phyloP scores from a whole-genome alignment of 306 rosid genomes.

The Fragaria ananassa region DNA sequence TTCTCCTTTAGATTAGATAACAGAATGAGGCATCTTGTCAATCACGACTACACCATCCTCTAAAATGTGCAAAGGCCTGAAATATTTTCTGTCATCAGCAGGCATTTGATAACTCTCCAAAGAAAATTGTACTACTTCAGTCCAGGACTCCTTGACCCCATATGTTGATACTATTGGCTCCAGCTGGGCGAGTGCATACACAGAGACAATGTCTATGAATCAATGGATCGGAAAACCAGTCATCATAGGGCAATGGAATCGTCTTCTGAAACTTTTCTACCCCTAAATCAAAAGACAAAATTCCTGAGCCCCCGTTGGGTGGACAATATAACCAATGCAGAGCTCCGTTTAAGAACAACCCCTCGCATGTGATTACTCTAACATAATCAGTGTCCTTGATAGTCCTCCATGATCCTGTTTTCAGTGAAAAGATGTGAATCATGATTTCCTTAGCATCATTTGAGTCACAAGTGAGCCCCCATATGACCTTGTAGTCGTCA shows the following conservation, averaged over 20 bases:
- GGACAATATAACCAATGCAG: neutral
- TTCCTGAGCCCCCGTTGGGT: neutral
- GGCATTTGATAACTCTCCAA: neutral
- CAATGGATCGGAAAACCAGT: no score
- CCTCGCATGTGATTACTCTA: accelerated
- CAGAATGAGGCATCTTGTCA: neutral
- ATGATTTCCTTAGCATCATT: no score
- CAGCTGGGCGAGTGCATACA: no score
- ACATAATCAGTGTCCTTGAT: neutral
- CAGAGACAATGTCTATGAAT: neutral
- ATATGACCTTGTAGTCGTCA: neutral
- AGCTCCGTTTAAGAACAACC: neutral
- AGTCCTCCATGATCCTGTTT: neutral
- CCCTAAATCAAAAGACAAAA: neutral
- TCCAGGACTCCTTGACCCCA: neutral
- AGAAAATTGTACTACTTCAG: neutral
- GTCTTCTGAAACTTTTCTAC: neutral
- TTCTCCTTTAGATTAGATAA: neutral
- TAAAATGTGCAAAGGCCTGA: neutral
- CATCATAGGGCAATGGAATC: no score
- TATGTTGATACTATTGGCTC: neutral
- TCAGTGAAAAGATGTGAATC: neutral
- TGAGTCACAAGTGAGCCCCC: neutral
- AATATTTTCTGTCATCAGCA: neutral
- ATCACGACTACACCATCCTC: neutral